A percentile compares a stretch with the other conserved stretches of the same genome.
Conservation (phyloP, 495 filamentous ascomycete species). For the Staphylotrichum longicolle region DNA sequence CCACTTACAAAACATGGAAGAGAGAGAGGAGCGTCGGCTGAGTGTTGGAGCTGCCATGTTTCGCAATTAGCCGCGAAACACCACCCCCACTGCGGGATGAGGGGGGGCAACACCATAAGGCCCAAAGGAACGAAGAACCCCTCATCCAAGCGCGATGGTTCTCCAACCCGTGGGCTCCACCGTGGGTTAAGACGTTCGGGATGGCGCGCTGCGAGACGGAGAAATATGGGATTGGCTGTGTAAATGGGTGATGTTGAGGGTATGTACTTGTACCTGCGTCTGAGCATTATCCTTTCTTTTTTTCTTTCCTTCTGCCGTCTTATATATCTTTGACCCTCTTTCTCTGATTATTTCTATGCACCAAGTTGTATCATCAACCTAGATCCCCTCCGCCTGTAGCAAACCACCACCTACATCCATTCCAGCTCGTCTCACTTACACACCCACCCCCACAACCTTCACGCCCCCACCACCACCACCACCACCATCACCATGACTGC, state of each 20-base stretch:
- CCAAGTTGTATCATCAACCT: too few species aligned
- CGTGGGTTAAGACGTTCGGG: neutral
- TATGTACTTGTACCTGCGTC: too few species aligned
- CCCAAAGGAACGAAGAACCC: conserved; percentile 8
- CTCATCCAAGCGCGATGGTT: conserved; percentile 3
- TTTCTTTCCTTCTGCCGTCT: too few species aligned
- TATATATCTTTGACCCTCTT: too few species aligned
- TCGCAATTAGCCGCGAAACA: conserved; percentile 26
- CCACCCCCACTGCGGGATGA: conserved; percentile 7
- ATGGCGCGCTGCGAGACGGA: conserved; percentile 20
- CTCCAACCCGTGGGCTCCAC: conserved; percentile 14
- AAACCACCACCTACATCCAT: neutral
- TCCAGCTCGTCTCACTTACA: too few species aligned
- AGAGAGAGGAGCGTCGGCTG: conserved; percentile 4
- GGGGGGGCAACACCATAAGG: conserved; percentile 2
- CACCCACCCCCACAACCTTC: neutral
- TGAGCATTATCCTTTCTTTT: too few species aligned
- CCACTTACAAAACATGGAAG: conserved; percentile 2
- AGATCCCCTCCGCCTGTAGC: neutral
- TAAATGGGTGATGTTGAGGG: neutral
- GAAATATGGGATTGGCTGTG: conserved; percentile 22
- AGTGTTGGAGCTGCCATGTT: conserved; percentile 4
- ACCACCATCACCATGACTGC: neutral
- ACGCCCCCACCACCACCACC: neutral
- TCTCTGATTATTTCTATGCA: too few species aligned